Conservation (phyloP, 1,284 basidiomycete species). For the Xanthoconium separans region DNA sequence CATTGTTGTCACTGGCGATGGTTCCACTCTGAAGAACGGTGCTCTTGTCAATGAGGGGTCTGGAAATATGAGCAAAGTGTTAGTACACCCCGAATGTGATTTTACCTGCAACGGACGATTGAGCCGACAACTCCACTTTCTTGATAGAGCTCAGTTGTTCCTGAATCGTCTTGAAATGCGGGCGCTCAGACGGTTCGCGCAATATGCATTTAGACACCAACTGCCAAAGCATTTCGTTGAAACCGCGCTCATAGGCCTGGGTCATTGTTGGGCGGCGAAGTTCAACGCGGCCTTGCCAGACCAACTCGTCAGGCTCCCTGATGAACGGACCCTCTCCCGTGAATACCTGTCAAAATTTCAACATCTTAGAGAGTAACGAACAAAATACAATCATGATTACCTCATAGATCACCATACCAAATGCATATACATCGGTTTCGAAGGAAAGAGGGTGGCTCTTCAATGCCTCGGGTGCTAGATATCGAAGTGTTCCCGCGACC, state of each 20-base stretch:
- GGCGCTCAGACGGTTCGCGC: neutral
- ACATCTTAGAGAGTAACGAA: neutral
- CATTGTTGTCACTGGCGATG: no score
- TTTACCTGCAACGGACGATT: neutral
- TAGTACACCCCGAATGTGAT: neutral
- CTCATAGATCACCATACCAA: slow-evolving; percentile 6
- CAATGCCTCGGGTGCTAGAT: slow-evolving; percentile 3
- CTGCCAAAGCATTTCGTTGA: neutral
- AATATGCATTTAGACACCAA: slow-evolving; percentile 3
- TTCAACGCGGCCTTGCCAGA: neutral
- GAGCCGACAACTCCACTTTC: neutral
- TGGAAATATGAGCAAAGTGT: neutral
- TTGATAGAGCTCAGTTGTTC: neutral
- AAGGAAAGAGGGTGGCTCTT: neutral
- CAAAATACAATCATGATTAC: neutral
- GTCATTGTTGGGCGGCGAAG: neutral
- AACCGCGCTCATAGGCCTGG: neutral
- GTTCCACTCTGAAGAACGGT: no score
- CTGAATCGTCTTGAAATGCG: neutral
- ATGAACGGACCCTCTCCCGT: neutral
- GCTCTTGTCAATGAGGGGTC: neutral
- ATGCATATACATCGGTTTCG: slow-evolving; percentile 3
- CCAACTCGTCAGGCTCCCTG: neutral
- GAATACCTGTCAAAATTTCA: neutral
- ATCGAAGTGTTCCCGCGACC: slow-evolving; percentile 3